Evolutionary conservation across 2,329 filamentous ascomycete genomes (phyloP), one percentile per base, ranked within the genome.

Genomic region (Fusarium devonianum): DNA sequence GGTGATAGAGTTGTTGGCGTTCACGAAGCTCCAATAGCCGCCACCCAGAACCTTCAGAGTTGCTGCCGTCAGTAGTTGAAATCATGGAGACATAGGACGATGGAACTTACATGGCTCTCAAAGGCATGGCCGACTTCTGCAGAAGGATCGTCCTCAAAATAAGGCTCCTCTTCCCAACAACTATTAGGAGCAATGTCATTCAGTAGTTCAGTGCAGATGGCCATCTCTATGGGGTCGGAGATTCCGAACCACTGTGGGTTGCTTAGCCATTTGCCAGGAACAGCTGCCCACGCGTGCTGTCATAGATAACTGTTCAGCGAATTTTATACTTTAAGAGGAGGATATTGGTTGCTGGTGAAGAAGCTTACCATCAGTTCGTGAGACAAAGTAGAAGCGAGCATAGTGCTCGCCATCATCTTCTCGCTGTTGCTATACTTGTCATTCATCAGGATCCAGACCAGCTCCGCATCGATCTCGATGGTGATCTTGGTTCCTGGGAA

Each of bases 291-390:
- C 14, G 61, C 59, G 29, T 67, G 64, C 64, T 67, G 2, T 9
- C 18, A 26, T 32, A 12, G 9, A 26, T 12, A 5, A 9, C 6
- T 36, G 18, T 33, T 62, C 13, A 64, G 43, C 19, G 4, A 22
- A n/a, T n/a, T n/a, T n/a, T n/a, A n/a, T n/a, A n/a, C n/a, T n/a
- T n/a, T n/a, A 11, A 25, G 23, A 25, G 23, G 9, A 22, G 21
- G 5, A 4, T 9, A 11, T 25, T 11, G 12, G 23, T 11, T 5
- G 14, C 17, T 5, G 14, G 4, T 2, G 22, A 22, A n/a, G 14
- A 21, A 14, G 38, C 67, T 60, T 35, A 69, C 68, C 34, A 65
- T 62, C 6, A 69, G 17, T 41, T 70, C 68, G 16, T 70, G 68
- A 9, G 61, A 44, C 7, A 70, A 28, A 3, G 63, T 62, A 2